Evolutionary conservation across 441 rosid genomes (phyloP).

Genomic region (Gossypium davidsonii): DNA sequence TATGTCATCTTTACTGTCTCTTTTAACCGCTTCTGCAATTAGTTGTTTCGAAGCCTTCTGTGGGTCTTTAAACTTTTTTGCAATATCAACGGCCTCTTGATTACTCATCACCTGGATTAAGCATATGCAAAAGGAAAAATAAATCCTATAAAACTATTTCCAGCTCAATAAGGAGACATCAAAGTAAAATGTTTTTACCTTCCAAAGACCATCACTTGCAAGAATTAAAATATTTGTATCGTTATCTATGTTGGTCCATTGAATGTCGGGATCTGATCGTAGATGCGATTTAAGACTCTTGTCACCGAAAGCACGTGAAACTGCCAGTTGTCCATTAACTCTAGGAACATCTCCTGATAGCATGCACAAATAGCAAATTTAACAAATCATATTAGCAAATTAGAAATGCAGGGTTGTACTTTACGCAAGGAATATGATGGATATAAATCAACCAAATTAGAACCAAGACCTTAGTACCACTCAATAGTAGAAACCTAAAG

Average conservation of each 20-base stretch:
- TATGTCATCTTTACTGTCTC: slow-evolving; percentile 81
- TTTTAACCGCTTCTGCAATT: slow-evolving; percentile 63
- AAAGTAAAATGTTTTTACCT: slow-evolving; percentile 40
- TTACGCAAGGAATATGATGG: background rate
- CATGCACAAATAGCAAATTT: slow-evolving; percentile 6
- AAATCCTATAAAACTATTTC: background rate
- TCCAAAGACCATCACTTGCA: slow-evolving; percentile 93
- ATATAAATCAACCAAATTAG: background rate
- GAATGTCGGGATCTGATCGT: slow-evolving; percentile 80
- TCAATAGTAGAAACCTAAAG: background rate
- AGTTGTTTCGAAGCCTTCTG: slow-evolving; percentile 78
- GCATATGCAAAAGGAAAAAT: background rate
- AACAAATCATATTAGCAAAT: slow-evolving; percentile 1
- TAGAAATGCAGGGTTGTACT: background rate
- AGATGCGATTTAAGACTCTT: slow-evolving; percentile 85
- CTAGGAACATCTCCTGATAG: slow-evolving; percentile 82
- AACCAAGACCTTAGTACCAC: background rate
- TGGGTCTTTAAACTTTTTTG: slow-evolving; percentile 67
- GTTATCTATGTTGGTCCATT: slow-evolving; percentile 31
- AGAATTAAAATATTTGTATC: slow-evolving; percentile 55
- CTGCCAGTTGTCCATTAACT: slow-evolving; percentile 91
- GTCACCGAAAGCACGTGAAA: slow-evolving; percentile 93
- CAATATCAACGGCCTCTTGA: slow-evolving; percentile 87
- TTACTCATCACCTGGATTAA: slow-evolving; percentile 66
- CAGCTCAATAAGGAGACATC: background rate